Evolutionary conservation across 1,284 basidiomycete species (phyloP).

Genomic region (Tremellales sp.): DNA sequence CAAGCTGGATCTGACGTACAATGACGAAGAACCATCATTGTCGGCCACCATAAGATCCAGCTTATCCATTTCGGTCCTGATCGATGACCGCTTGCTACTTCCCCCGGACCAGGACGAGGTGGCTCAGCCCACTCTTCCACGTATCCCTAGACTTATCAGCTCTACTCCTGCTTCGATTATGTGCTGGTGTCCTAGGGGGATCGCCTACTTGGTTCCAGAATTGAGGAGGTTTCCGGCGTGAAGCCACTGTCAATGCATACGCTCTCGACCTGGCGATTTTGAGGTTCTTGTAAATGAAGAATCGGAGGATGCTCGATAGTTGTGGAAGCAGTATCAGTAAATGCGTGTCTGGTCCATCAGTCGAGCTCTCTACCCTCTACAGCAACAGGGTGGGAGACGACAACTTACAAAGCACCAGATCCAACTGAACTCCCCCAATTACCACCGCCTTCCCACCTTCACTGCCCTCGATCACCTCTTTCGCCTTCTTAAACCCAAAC

Average conservation of each 20-base stretch:
- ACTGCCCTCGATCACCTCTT: constrained; percentile 17
- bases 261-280: constrained; percentile 68
- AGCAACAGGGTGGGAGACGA: background rate
- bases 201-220: constrained; percentile 60
- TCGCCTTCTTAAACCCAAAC: constrained; percentile 14
- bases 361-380: constrained; percentile 3
- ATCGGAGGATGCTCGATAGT: constrained; percentile 65
- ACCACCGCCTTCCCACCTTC: constrained; percentile 21
- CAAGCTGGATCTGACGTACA: constrained; percentile 43
- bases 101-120: constrained; percentile 49
- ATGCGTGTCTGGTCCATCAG: constrained; percentile 69
- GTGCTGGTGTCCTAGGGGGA: background rate
- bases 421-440: constrained; percentile 31
- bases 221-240: constrained; percentile 69
- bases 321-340: constrained; percentile 68
- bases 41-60: constrained; percentile 54
- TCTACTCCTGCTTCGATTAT: background rate
- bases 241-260: constrained; percentile 68
- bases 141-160: constrained; percentile 56
- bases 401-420: constrained; percentile 40
- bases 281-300: constrained; percentile 74
- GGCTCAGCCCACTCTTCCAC: constrained; percentile 80
- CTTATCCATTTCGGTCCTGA: constrained; percentile 36
- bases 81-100: constrained; percentile 17
- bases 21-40: constrained; percentile 54